These are phyloP conservation scores for Geranium incanum DNA, from an alignment of 441 rosid genomes.

Conservation along the genomic window DNA sequence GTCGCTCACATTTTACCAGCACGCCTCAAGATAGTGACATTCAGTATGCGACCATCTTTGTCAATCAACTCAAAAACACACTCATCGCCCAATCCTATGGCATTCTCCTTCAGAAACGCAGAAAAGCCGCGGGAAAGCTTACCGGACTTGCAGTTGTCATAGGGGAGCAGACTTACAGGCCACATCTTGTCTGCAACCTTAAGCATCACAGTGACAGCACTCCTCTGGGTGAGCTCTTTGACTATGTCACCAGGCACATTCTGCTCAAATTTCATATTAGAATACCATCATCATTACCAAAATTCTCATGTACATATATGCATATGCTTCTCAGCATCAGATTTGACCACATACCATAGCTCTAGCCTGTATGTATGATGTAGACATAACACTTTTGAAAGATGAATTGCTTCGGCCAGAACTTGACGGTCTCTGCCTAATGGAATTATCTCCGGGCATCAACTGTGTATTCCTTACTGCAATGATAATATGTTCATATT, in stretches of 20 bases:
- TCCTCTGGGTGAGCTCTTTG: neutral
- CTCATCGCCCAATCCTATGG: slow-evolving; percentile 19
- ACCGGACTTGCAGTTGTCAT: neutral
- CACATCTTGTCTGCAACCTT: neutral
- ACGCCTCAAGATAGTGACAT: neutral
- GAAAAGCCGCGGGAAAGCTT: slow-evolving; percentile 14
- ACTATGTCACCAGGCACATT: neutral
- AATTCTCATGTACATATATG: no score
- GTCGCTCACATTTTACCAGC: neutral
- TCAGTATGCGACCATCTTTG: neutral
- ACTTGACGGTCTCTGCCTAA: neutral
- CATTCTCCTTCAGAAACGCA: slow-evolving; percentile 19
- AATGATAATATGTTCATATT: neutral
- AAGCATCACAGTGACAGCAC: neutral
- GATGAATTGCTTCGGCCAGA: neutral
- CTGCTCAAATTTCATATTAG: neutral
- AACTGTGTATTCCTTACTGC: neutral
- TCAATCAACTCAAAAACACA: slow-evolving; percentile 25
- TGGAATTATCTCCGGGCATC: neutral
- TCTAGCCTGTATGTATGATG: neutral
- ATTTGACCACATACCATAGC: neutral
- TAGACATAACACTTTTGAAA: neutral
- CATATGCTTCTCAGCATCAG: no score
- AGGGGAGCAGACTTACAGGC: neutral
- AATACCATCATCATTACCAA: neutral